Evolutionary conservation across 768 basidiomycete species (phyloP).

Genomic region (Phaffia tasmanica): DNA sequence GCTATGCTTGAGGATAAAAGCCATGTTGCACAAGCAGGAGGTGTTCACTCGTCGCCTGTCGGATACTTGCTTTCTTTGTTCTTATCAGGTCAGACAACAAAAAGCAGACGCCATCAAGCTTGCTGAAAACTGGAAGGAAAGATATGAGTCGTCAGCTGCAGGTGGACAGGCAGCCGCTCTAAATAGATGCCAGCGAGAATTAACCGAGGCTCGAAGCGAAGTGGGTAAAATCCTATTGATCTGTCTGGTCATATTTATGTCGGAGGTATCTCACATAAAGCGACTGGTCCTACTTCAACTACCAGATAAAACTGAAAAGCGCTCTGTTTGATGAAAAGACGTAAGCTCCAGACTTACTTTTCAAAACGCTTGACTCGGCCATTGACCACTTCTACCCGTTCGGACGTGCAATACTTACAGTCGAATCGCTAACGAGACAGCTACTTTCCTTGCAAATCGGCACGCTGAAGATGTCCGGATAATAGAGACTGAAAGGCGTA

Average conservation of each 20-base stretch:
- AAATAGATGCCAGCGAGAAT: no score
- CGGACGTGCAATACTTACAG: neutral
- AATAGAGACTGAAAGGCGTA: conserved; percentile 2
- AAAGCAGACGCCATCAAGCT: conserved; percentile 5
- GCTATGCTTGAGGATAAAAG: no score
- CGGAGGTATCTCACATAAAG: no score
- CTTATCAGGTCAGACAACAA: neutral
- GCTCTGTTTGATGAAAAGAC: neutral
- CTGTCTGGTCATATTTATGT: no score
- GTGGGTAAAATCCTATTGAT: no score
- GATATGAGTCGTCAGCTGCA: neutral
- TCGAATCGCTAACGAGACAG: neutral
- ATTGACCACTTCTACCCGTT: neutral
- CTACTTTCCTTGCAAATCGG: neutral
- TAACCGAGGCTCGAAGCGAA: no score
- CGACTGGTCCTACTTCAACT: no score
- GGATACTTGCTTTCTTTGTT: no score
- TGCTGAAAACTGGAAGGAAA: conserved; percentile 4
- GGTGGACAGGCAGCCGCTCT: no score
- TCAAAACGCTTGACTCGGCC: no score
- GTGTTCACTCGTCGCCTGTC: no score
- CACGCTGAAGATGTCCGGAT: conserved; percentile 6
- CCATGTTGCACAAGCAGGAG: no score
- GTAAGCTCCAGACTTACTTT: neutral
- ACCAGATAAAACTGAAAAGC: neutral